A percentile compares a stretch with the other conserved stretches of the same genome.
These are phyloP conservation scores for Gracilaria vermiculophylla DNA, from an alignment of 23 red algal species.

Conservation along the genomic window DNA sequence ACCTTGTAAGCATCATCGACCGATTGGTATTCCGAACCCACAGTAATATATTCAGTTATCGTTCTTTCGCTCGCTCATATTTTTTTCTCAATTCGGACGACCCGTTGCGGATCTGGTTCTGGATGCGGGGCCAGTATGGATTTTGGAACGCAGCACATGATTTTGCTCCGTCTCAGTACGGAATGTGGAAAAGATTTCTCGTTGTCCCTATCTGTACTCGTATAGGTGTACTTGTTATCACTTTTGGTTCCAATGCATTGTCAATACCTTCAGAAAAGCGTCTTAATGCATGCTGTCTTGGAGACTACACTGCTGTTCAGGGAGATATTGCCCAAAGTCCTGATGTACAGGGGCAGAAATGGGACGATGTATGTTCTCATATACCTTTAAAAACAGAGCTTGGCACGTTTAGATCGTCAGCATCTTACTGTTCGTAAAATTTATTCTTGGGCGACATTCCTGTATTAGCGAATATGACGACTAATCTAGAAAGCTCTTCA, in stretches of 20 bases:
- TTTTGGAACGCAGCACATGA: background rate
- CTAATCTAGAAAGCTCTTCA: background rate
- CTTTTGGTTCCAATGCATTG: background rate
- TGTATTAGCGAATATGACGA: background rate
- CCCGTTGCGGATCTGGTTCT: background rate
- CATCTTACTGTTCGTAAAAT: background rate
- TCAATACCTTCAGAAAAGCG: background rate
- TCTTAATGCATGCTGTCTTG: background rate
- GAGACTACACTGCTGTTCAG: background rate
- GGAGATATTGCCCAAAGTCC: background rate
- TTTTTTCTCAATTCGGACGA: slow-evolving; percentile 19
- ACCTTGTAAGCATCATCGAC: background rate
- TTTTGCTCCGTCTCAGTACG: background rate
- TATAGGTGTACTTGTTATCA: background rate
- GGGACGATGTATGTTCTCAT: background rate
- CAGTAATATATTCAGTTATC: background rate
- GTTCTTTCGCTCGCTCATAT: background rate
- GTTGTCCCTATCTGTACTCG: background rate
- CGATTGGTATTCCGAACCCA: background rate
- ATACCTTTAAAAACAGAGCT: slow-evolving; percentile 6
- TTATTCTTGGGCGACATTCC: background rate
- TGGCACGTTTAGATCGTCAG: background rate
- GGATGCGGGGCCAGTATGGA: background rate
- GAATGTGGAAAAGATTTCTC: background rate
- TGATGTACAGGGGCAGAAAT: background rate